Percentiles rank a stretch among this genome's conserved stretches.
These are phyloP conservation scores for Globisporangium echinulatum DNA, from an alignment of 352 stramenopile genomes.

Conservation along the genomic window DNA sequence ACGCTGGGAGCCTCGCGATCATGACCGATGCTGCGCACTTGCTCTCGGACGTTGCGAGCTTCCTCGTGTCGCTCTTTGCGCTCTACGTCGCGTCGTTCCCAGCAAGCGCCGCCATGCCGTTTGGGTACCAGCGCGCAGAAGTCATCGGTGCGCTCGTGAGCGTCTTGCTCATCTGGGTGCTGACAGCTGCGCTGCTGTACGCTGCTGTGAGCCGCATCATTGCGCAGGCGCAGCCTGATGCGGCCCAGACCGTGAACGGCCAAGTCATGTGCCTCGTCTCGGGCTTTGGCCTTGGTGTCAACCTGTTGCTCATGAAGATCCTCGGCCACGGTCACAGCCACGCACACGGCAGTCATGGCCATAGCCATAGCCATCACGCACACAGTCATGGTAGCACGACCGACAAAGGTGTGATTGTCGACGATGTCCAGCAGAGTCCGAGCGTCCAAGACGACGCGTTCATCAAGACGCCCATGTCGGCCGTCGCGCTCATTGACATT, in stretches of 20 bases:
- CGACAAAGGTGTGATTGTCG: constrained; percentile 14
- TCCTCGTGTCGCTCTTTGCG: constrained; percentile 77
- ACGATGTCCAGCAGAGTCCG: constrained; percentile 33
- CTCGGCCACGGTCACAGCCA: constrained; percentile 67
- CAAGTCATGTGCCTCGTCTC: constrained; percentile 94
- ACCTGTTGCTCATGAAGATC: constrained; percentile 92
- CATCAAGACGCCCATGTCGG: constrained; percentile 69
- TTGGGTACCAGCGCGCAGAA: constrained; percentile 95
- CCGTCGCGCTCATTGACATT: constrained; percentile 62
- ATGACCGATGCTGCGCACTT: constrained; percentile 87
- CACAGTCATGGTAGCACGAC: constrained; percentile 22
- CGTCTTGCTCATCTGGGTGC: constrained; percentile 91
- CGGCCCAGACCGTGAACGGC: constrained; percentile 81
- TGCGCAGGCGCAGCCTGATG: constrained; percentile 26
- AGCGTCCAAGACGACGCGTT: constrained; percentile 40
- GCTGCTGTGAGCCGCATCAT: constrained; percentile 88
- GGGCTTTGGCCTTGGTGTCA: constrained; percentile 91
- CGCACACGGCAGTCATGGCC: constrained; percentile 36
- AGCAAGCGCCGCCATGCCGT: constrained; percentile 75
- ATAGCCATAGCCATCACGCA: constrained; percentile 30
- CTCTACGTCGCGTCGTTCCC: constrained; percentile 65
- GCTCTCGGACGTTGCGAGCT: constrained; percentile 71
- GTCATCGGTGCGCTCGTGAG: constrained; percentile 94
- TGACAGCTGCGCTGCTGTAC: constrained; percentile 89
- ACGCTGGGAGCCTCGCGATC: constrained; percentile 94